These are phyloP conservation scores for Fagopyrum homotropicum DNA, from an alignment of 148 eudicot species.

Conservation along the genomic window DNA sequence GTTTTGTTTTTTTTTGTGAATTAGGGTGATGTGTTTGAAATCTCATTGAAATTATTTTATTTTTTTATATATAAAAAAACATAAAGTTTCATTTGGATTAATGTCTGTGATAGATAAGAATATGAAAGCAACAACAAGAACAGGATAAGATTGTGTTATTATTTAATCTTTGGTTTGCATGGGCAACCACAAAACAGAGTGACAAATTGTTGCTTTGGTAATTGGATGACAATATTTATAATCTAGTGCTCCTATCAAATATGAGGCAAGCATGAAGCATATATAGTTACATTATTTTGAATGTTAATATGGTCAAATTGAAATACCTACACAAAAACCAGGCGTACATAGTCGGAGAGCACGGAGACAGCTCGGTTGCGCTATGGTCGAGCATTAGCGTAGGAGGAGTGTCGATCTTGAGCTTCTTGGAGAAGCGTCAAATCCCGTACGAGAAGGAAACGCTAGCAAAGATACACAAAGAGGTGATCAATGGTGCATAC, in stretches of 20 bases:
- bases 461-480: slow-evolving; percentile 62
- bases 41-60: neutral
- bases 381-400: slow-evolving; percentile 95
- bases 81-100: too few species aligned
- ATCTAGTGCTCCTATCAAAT: neutral
- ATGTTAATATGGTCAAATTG: neutral
- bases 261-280: neutral
- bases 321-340: slow-evolving; percentile 1
- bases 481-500: slow-evolving; percentile 78
- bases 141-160: neutral
- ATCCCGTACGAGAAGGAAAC: slow-evolving; percentile 63
- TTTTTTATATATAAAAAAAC: too few species aligned
- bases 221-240: neutral
- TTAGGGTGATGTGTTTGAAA: neutral
- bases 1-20: neutral
- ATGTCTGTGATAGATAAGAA: neutral
- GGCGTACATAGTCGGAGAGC: slow-evolving; percentile 95
- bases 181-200: neutral
- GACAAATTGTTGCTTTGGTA: neutral
- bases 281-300: neutral
- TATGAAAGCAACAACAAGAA: neutral
- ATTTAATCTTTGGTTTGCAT: neutral
- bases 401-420: slow-evolving; percentile 80
- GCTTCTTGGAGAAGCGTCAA: slow-evolving; percentile 62
- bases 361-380: slow-evolving; percentile 95